Evolutionary conservation across 805 yeast species (phyloP).

Genomic region (Nadsonia fulvescens): DNA sequence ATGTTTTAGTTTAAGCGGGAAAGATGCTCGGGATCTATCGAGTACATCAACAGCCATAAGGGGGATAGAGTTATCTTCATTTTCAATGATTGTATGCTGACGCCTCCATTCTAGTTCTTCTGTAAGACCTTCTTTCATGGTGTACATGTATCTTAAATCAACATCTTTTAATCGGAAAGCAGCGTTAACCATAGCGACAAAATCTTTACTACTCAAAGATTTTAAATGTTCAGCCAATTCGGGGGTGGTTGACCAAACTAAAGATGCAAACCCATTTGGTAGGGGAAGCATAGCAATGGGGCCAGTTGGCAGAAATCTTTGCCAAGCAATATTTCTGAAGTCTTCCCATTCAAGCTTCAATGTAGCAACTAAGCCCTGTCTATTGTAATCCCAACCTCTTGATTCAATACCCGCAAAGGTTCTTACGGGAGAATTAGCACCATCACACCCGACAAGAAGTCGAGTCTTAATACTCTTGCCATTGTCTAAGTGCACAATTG

Average conservation of each 20-base stretch:
- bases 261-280: slow-evolving; percentile 70
- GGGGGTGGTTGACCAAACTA: slow-evolving; percentile 86
- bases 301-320: slow-evolving; percentile 77
- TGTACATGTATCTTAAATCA: slow-evolving; percentile 58
- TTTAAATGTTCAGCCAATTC: slow-evolving; percentile 48
- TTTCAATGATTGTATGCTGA: slow-evolving; percentile 24
- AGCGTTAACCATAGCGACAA: slow-evolving; percentile 63
- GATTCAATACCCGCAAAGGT: slow-evolving; percentile 63
- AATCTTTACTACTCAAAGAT: slow-evolving; percentile 39
- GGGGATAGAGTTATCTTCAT: slow-evolving; percentile 45
- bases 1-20: slow-evolving; percentile 77
- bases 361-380: slow-evolving; percentile 88
- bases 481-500: slow-evolving; percentile 44
- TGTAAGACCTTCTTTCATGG: slow-evolving; percentile 26
- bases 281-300: slow-evolving; percentile 85
- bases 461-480: slow-evolving; percentile 53
- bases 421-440: slow-evolving; percentile 85
- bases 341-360: slow-evolving; percentile 58
- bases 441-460: slow-evolving; percentile 87
- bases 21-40: slow-evolving; percentile 57
- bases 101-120: slow-evolving; percentile 55
- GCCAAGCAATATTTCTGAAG: slow-evolving; percentile 69
- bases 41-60: slow-evolving; percentile 42
- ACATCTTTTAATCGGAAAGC: slow-evolving; percentile 63
- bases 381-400: slow-evolving; percentile 80